Conservation (phyloP, 2,329 filamentous ascomycete species). For the Diaporthe velutina region DNA sequence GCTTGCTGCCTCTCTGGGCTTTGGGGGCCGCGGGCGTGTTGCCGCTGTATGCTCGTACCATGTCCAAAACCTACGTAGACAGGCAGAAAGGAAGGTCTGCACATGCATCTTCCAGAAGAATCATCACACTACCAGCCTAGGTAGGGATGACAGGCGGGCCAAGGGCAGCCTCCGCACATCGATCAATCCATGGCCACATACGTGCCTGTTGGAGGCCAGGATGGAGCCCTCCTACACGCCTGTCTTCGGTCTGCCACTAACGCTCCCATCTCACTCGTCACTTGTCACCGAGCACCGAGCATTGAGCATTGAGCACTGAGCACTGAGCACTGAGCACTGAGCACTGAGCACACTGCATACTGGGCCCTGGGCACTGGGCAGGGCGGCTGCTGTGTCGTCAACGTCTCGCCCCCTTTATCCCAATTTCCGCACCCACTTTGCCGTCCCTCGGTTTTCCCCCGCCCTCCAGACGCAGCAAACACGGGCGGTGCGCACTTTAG, state of each 20-base stretch:
- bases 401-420: constrained; percentile 27
- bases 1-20: constrained; percentile 4
- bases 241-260: neutral
- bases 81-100: neutral
- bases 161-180: neutral
- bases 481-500: constrained; percentile 9
- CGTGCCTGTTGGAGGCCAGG: constrained; percentile 15
- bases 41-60: neutral
- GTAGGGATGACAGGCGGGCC: neutral
- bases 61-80: neutral
- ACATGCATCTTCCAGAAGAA: neutral
- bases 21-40: neutral
- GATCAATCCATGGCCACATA: neutral
- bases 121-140: too few relatives aligned
- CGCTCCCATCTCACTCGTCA: neutral
- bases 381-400: constrained; percentile 5
- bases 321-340: too few relatives aligned
- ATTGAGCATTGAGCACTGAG: neutral
- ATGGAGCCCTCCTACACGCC: constrained; percentile 1
- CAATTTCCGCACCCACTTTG: constrained; percentile 29
- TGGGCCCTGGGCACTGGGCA: neutral
- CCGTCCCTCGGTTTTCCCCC: constrained; percentile 2
- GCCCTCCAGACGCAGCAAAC: constrained; percentile 14
- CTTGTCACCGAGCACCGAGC: neutral
- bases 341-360: too few relatives aligned